These are phyloP conservation scores for Pterothamnion heteromorphum DNA, from an alignment of 31 red algal species.

Conservation along the genomic window DNA sequence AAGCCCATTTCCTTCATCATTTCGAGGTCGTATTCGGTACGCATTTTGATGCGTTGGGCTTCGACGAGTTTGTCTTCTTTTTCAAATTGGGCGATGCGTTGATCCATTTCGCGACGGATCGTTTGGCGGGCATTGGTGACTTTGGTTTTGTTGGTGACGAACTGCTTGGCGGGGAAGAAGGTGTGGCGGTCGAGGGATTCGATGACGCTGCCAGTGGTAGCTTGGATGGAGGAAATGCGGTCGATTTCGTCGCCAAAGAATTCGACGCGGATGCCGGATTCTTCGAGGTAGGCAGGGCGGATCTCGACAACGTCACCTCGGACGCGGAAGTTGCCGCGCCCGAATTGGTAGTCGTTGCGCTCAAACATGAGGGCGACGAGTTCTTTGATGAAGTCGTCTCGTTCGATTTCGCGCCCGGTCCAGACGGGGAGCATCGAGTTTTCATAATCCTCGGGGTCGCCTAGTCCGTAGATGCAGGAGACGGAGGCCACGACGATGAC, in stretches of 20 bases:
- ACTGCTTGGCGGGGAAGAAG: constrained; percentile 82
- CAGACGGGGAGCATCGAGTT: no score
- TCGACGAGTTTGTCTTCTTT: constrained; percentile 55
- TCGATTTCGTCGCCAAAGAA: constrained; percentile 33
- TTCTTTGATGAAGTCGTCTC: neutral
- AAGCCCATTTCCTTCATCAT: constrained; percentile 80
- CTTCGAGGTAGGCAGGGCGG: constrained; percentile 7
- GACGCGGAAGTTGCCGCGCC: constrained; percentile 11
- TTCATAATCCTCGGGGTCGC: no score
- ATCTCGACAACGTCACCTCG: constrained; percentile 22
- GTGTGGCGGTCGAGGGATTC: no score
- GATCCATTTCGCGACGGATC: constrained; percentile 59
- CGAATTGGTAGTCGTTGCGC: neutral
- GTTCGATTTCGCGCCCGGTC: neutral
- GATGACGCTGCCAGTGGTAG: neutral
- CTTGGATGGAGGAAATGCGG: neutral
- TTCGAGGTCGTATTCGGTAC: constrained; percentile 63
- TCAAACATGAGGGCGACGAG: neutral
- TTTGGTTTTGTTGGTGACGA: constrained; percentile 59
- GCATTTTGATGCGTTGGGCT: constrained; percentile 59
- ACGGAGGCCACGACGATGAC: constrained; percentile 77
- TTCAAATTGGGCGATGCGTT: constrained; percentile 13
- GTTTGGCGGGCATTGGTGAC: constrained; percentile 53
- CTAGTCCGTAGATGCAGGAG: constrained; percentile 83
- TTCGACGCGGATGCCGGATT: neutral